Percentiles rank a stretch among this genome's conserved stretches.
These are phyloP conservation scores for Beta macrorhiza DNA, from an alignment of 179 eudicot species.

Conservation along the genomic window DNA sequence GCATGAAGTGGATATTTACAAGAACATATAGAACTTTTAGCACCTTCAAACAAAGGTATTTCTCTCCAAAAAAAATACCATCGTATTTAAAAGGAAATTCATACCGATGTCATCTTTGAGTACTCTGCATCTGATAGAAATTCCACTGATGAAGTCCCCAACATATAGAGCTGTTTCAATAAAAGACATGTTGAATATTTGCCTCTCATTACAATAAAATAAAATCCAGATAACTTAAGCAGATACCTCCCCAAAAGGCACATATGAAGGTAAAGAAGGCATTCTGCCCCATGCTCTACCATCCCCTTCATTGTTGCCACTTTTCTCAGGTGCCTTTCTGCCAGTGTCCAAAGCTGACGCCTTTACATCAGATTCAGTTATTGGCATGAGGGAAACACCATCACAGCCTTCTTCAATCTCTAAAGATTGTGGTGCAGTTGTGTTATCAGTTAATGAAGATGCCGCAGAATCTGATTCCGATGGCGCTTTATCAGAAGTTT, in stretches of 20 bases:
- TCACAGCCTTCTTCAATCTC: slow-evolving; percentile 93
- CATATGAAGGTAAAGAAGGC: slow-evolving; percentile 90
- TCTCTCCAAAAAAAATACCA: background rate
- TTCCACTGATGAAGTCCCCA: slow-evolving; percentile 90
- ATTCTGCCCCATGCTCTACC: slow-evolving; percentile 68
- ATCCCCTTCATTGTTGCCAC: slow-evolving; percentile 36
- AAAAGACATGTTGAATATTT: background rate
- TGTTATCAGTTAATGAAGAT: slow-evolving; percentile 46
- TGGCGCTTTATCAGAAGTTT: slow-evolving; percentile 43
- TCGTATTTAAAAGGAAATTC: slow-evolving; percentile 32
- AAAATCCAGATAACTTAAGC: slow-evolving; percentile 14
- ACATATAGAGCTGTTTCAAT: slow-evolving; percentile 68
- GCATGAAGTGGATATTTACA: background rate
- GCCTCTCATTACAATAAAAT: slow-evolving; percentile 5
- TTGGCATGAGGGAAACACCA: slow-evolving; percentile 82
- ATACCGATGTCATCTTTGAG: slow-evolving; percentile 94
- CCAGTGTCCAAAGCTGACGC: slow-evolving; percentile 38
- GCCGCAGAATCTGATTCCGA: slow-evolving; percentile 43
- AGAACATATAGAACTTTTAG: background rate
- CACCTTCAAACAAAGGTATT: background rate
- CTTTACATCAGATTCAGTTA: slow-evolving; percentile 44
- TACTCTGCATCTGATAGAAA: slow-evolving; percentile 86
- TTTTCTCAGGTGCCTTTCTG: slow-evolving; percentile 45
- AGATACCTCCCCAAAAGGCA: slow-evolving; percentile 95
- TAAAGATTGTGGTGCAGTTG: slow-evolving; percentile 61